Evolutionary conservation across 2,329 filamentous ascomycete species (phyloP).

Genomic region (Fusarium liriodendri): DNA sequence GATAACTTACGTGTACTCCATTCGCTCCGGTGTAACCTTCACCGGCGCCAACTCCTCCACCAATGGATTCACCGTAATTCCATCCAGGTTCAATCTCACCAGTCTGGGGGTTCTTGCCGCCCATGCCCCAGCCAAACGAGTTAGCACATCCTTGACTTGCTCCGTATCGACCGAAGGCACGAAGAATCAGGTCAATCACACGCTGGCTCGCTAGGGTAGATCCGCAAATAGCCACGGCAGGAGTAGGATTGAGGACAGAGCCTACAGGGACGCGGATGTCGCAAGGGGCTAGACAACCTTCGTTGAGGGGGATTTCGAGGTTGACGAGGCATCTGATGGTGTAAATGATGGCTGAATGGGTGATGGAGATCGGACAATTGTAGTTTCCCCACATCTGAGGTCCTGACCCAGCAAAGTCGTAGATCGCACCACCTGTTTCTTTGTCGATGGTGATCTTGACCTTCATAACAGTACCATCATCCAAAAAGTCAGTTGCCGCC

Average conservation of each 20-base stretch:
- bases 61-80: constrained; percentile 89
- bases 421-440: constrained; percentile 47
- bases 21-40: constrained; percentile 77
- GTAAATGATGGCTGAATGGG: constrained; percentile 54
- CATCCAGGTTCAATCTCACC: constrained; percentile 68
- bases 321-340: constrained; percentile 50
- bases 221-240: constrained; percentile 58
- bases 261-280: constrained; percentile 47
- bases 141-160: constrained; percentile 49
- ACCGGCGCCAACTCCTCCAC: constrained; percentile 80
- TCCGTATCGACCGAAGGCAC: constrained; percentile 38
- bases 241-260: constrained; percentile 49
- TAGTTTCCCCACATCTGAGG: constrained; percentile 50
- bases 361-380: constrained; percentile 52
- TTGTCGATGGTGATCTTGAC: constrained; percentile 48
- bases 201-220: constrained; percentile 65
- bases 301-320: constrained; percentile 53
- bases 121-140: constrained; percentile 51
- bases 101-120: constrained; percentile 40
- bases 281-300: constrained; percentile 52
- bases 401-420: constrained; percentile 52
- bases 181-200: constrained; percentile 49
- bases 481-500: constrained; percentile 48
- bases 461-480: constrained; percentile 51
- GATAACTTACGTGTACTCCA: constrained; percentile 73